Evolutionary conservation across 805 yeast genomes (phyloP).

Genomic region (Maudiozyma turicensis): DNA sequence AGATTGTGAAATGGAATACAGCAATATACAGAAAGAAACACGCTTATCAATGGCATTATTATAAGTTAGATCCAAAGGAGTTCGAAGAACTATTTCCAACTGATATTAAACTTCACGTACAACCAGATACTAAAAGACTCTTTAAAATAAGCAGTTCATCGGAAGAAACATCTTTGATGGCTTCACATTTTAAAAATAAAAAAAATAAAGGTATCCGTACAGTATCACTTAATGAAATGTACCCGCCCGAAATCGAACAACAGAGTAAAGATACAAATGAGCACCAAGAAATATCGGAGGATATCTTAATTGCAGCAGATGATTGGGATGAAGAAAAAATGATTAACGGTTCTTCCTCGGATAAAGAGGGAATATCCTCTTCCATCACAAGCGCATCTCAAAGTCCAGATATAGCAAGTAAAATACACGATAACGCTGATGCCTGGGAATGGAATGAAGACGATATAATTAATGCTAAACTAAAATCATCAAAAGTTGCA

Average conservation of each 20-base stretch:
- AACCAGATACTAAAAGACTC: constrained; percentile 40
- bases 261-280: constrained; percentile 11
- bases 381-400: no score
- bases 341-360: constrained; percentile 35
- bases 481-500: constrained; percentile 24
- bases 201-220: constrained; percentile 14
- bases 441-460: constrained; percentile 38
- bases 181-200: constrained; percentile 2
- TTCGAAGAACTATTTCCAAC: constrained; percentile 38
- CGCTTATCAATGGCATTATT: constrained; percentile 37
- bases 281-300: constrained; percentile 35
- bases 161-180: background rate
- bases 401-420: constrained; percentile 1
- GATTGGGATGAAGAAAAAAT: constrained; percentile 70
- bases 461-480: constrained; percentile 65
- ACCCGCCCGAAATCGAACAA: constrained; percentile 10
- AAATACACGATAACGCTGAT: constrained; percentile 20
- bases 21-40: constrained; percentile 40
- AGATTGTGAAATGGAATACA: constrained; percentile 45
- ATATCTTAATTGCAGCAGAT: constrained; percentile 55
- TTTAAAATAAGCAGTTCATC: constrained; percentile 27
- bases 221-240: constrained; percentile 17
- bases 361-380: background rate
- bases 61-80: background rate
- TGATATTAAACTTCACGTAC: constrained; percentile 43